These are phyloP conservation scores for Aspergillus floridensis DNA, from an alignment of 2,329 filamentous ascomycete genomes.

Conservation along the genomic window DNA sequence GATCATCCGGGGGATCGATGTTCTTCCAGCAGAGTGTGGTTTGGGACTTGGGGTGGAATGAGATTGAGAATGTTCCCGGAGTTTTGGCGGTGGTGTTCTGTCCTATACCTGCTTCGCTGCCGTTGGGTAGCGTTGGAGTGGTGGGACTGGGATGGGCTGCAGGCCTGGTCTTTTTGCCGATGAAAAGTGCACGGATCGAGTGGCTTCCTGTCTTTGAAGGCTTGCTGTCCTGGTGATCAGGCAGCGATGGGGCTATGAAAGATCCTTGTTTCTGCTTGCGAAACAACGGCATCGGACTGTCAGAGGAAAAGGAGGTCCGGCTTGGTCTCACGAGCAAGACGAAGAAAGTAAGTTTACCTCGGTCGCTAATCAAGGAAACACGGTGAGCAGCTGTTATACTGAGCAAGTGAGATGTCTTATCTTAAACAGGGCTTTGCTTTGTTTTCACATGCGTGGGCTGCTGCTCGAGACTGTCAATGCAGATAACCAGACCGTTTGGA, in stretches of 20 bases:
- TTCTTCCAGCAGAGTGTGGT: neutral
- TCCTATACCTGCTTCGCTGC: neutral
- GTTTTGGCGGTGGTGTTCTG: neutral
- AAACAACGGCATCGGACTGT: neutral
- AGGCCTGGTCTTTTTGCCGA: neutral
- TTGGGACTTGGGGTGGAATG: neutral
- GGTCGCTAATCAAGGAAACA: neutral
- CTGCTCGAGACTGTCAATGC: too few relatives aligned
- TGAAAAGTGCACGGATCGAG: neutral
- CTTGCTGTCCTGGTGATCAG: neutral
- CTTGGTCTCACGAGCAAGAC: neutral
- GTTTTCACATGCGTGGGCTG: too few relatives aligned
- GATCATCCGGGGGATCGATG: neutral
- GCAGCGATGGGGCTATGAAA: neutral
- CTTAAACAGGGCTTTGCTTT: too few relatives aligned
- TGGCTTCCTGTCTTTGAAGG: neutral
- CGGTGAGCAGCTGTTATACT: neutral
- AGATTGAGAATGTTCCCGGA: neutral
- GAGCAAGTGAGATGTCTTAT: neutral
- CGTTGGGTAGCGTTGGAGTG: neutral
- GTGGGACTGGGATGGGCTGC: neutral
- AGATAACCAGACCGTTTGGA: too few relatives aligned
- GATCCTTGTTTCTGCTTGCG: neutral
- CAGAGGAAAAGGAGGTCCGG: neutral
- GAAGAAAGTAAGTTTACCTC: neutral